Conservation (phyloP, 192 early-diverging fungal species). For the Podila clonocystis region DNA sequence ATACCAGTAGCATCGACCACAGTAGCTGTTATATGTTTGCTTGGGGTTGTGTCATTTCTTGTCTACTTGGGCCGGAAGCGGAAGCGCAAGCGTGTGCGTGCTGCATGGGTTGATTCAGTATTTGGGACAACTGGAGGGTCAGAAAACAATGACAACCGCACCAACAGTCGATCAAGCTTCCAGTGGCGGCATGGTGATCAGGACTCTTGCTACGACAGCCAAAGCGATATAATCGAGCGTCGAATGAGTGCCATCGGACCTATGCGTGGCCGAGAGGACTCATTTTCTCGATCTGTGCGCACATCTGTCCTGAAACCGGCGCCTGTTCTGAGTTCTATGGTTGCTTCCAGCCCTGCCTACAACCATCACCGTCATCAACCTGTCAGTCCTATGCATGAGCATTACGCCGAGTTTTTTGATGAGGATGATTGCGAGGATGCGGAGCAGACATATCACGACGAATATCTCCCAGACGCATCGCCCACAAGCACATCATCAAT, state of each 20-base stretch:
- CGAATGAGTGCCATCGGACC: background rate
- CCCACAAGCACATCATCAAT: too few relatives aligned
- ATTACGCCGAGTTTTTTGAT: background rate
- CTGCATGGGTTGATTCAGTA: constrained; percentile 36
- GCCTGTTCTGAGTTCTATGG: background rate
- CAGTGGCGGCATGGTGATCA: background rate
- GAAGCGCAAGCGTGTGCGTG: constrained; percentile 9
- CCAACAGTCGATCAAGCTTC: background rate
- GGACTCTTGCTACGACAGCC: background rate
- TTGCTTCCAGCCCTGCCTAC: background rate
- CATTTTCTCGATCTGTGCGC: background rate
- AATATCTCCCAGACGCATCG: background rate
- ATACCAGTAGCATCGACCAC: constrained; percentile 29
- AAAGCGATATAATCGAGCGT: background rate
- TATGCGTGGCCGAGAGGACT: background rate
- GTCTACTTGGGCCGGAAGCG: constrained; percentile 23
- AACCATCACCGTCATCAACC: background rate
- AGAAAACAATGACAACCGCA: background rate
- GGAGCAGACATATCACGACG: background rate
- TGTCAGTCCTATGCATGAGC: background rate
- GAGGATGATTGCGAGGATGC: background rate
- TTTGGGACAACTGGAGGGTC: constrained; percentile 10
- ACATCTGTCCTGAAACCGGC: background rate
- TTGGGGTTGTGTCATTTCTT: constrained; percentile 12
- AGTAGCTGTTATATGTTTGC: constrained; percentile 11